Evolutionary conservation across 768 basidiomycete species (phyloP), one percentile per base, ranked within the genome.

Genomic region (Russula ochroleuca): DNA sequence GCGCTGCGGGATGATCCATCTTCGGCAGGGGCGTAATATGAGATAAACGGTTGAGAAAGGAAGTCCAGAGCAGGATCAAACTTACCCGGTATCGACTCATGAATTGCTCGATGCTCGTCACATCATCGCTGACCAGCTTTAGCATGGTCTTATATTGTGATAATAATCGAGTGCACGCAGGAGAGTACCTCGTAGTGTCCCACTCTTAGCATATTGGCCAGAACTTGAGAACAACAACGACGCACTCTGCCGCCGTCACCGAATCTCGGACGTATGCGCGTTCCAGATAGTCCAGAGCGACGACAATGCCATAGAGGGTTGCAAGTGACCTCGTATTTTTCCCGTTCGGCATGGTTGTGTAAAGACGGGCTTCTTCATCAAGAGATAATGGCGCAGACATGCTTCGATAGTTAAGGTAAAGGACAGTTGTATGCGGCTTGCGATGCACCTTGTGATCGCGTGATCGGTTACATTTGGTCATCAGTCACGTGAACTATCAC

Each of bases 91-190:
- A 98, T 57, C 88, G 84, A 57, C 79, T 79, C 94, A 97, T 96
- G 76, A 98, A 99, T 21, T 86, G 82, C 68, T 98, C 95, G 45
- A 98, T 82, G 33, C 83, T 87, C 0, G 85, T 84, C 10, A 95
- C 92, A 23, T 89, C 88, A 59, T 92, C 85, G n/a, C 86, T 87
- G 13, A 98, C 88, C n/a, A 98, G 82, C 76, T 94, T 97, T 65
- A 94, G 78, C 86, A 97, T 92, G 0, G 93, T 95, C 83, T 97
- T 97, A 80, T 97, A 98, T 75, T 97, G 94, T 8, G 93, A 92
- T 15, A 98, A 76, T n/a, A 99, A 78, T 45, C 90, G 83, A 15
- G 92, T 94, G 73, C 96, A 99, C 65, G 94, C 94, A 61, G 94
- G 95, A 67, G 94, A 94, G 74, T 98, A 99, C 80, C 94, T 97